Conservation (phyloP, 768 basidiomycete species). For the Mycena metata region DNA sequence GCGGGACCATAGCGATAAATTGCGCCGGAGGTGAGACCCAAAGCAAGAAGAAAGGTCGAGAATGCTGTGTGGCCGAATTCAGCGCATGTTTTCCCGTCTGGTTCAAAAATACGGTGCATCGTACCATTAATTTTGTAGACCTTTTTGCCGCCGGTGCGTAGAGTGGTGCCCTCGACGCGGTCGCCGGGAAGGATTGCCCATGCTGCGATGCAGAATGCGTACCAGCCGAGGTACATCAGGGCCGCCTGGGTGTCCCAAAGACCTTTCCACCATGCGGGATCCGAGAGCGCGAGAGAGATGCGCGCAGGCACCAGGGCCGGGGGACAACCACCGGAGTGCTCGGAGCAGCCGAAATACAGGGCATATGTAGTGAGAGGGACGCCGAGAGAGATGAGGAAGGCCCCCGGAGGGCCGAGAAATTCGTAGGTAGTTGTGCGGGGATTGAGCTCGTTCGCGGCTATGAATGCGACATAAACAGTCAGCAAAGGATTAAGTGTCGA, state of each 20-base stretch:
- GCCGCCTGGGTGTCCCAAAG: slow-evolving; percentile 89
- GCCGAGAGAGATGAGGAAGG: slow-evolving; percentile 74
- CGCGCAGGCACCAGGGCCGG: slow-evolving; percentile 63
- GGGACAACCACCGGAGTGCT: slow-evolving; percentile 77
- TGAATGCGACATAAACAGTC: too few relatives aligned
- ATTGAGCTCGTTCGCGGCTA: slow-evolving; percentile 56
- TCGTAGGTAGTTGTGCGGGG: slow-evolving; percentile 83
- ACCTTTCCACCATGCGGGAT: slow-evolving; percentile 72
- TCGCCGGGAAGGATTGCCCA: slow-evolving; percentile 88
- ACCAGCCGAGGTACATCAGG: slow-evolving; percentile 88
- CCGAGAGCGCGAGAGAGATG: slow-evolving; percentile 62
- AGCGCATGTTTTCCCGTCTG: not conserved
- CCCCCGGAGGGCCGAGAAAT: slow-evolving; percentile 87
- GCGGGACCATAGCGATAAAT: slow-evolving; percentile 82
- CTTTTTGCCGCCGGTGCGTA: slow-evolving; percentile 83
- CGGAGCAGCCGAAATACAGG: slow-evolving; percentile 85
- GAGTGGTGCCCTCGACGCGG: slow-evolving; percentile 73
- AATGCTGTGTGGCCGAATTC: slow-evolving; percentile 70
- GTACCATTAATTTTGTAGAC: slow-evolving; percentile 96
- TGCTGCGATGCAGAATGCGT: slow-evolving; percentile 84
- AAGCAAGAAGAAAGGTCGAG: slow-evolving; percentile 84
- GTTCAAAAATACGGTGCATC: slow-evolving; percentile 38
- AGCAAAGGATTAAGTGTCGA: too few relatives aligned
- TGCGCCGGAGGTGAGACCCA: slow-evolving; percentile 78
- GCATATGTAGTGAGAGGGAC: slow-evolving; percentile 81